Evolutionary conservation across 129 eudicot species (phyloP).

Genomic region (Smallanthus sonchifolius): DNA sequence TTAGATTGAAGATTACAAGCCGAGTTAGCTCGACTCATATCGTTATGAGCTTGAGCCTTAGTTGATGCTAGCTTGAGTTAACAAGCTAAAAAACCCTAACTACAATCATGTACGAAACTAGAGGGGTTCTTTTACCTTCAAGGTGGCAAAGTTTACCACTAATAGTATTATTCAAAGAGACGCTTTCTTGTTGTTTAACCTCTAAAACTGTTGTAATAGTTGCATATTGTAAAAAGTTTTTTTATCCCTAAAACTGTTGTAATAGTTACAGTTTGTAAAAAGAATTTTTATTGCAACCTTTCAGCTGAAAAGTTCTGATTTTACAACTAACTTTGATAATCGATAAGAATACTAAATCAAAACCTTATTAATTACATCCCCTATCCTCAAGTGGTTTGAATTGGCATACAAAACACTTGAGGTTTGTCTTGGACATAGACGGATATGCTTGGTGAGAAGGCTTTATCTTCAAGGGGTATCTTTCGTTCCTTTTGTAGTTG

Average conservation of each 20-base stretch:
- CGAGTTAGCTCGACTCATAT: background rate
- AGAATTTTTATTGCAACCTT: background rate
- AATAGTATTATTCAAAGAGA: background rate
- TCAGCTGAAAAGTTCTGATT: background rate
- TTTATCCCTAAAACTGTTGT: background rate
- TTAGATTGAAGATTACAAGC: background rate
- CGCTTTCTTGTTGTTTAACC: too few species aligned
- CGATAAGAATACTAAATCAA: background rate
- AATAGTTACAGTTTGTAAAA: background rate
- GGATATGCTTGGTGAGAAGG: background rate
- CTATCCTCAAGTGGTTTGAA: background rate
- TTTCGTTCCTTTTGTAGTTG: background rate
- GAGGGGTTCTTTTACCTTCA: too few species aligned
- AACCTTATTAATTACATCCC: background rate
- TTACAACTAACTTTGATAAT: background rate
- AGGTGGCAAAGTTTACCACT: background rate
- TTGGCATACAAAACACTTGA: background rate
- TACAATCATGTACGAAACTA: too few species aligned
- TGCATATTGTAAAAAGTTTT: background rate
- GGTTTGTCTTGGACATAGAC: background rate
- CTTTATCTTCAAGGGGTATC: background rate
- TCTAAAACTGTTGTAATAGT: too few species aligned
- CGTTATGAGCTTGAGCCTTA: too few species aligned
- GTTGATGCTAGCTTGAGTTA: too few species aligned
- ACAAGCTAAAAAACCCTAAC: too few species aligned